Evolutionary conservation across 768 basidiomycete species (phyloP).

Genomic region (Lactarius tabidus): DNA sequence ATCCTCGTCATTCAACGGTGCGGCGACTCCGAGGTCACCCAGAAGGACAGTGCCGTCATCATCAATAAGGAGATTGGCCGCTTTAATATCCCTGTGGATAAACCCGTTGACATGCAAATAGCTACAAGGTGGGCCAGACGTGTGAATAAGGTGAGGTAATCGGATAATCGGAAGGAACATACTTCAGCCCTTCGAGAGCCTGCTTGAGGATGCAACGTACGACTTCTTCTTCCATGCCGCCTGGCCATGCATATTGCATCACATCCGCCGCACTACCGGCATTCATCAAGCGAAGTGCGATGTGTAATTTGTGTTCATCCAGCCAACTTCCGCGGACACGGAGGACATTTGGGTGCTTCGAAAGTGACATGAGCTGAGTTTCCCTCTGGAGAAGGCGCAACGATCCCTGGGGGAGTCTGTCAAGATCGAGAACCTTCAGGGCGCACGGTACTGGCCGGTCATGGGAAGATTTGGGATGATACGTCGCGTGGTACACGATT

Average conservation of each 20-base stretch:
- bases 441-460: slow-evolving; percentile 55
- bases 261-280: slow-evolving; percentile 83
- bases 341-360: slow-evolving; percentile 89
- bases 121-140: slow-evolving; percentile 35
- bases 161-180: slow-evolving; percentile 32
- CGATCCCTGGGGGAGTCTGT: slow-evolving; percentile 65
- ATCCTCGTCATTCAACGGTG: slow-evolving; percentile 70
- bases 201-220: slow-evolving; percentile 81
- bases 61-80: slow-evolving; percentile 89
- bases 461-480: slow-evolving; percentile 40
- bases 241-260: slow-evolving; percentile 78
- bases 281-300: slow-evolving; percentile 87
- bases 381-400: slow-evolving; percentile 76
- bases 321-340: slow-evolving; percentile 91
- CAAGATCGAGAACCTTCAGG: slow-evolving; percentile 87
- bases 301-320: slow-evolving; percentile 75
- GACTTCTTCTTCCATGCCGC: slow-evolving; percentile 90
- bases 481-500: slow-evolving; percentile 78
- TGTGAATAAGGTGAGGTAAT: slow-evolving; percentile 18
- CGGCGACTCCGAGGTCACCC: slow-evolving; percentile 91
- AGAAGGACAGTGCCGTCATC: slow-evolving; percentile 87
- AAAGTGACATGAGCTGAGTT: slow-evolving; percentile 88
- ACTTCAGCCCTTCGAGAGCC: slow-evolving; percentile 85
- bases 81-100: slow-evolving; percentile 93
- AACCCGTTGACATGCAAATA: slow-evolving; percentile 88